A percentile compares a stretch with the other conserved stretches of the same genome.
Evolutionary conservation across 495 filamentous ascomycete genomes (phyloP).

Genomic region (Saxophila tyrrhenica): DNA sequence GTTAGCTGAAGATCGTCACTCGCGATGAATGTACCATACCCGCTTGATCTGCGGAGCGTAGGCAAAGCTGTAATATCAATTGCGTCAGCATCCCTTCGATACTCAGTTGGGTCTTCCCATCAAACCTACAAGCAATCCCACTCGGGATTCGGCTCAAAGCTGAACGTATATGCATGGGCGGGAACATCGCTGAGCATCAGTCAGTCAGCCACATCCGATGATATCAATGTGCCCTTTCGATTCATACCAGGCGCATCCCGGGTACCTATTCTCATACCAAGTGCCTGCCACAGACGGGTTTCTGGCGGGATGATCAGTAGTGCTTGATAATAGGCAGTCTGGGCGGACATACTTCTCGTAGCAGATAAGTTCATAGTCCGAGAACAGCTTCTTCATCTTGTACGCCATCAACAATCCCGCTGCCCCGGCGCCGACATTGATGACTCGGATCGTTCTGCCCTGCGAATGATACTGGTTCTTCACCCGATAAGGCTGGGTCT

Average conservation of each 20-base stretch:
- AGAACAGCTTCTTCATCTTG: conserved; percentile 20
- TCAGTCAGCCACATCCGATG: too few relatives aligned
- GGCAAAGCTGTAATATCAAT: too few relatives aligned
- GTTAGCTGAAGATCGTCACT: too few relatives aligned
- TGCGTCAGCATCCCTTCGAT: too few relatives aligned
- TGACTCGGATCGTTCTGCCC: conserved; percentile 16
- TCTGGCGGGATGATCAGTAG: neutral
- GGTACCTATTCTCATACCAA: conserved; percentile 25
- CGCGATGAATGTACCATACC: too few relatives aligned
- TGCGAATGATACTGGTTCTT: conserved; percentile 1
- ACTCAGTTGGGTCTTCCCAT: conserved; percentile 16
- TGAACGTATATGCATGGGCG: conserved; percentile 14
- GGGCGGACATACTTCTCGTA: conserved; percentile 22
- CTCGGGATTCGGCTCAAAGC: conserved; percentile 25
- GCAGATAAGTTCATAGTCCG: conserved; percentile 17
- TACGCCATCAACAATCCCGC: conserved; percentile 22
- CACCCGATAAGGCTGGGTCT: neutral
- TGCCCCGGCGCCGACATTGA: conserved; percentile 23
- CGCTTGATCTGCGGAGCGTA: neutral
- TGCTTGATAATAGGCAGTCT: neutral
- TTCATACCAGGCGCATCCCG: conserved; percentile 16
- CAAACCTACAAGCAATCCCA: conserved; percentile 27
- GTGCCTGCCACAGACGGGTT: conserved; percentile 17
- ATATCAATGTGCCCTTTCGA: too few relatives aligned
- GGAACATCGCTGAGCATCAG: neutral